A percentile compares a stretch with the other conserved stretches of the same genome.
Evolutionary conservation across 2,329 filamentous ascomycete species (phyloP).

Genomic region (Ophiostoma pallidulum): DNA sequence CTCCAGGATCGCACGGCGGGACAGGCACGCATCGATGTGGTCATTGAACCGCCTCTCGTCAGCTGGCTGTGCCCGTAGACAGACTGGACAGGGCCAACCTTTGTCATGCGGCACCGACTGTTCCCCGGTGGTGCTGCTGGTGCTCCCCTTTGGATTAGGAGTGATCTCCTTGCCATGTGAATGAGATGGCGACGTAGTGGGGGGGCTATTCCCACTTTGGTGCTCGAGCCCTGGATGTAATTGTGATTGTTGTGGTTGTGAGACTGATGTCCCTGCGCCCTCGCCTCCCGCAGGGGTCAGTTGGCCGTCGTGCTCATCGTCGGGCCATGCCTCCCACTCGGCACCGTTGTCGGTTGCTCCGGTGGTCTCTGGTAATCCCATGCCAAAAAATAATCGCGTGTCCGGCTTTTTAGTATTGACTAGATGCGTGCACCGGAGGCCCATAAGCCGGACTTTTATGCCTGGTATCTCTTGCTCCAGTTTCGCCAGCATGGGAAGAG

Average conservation of each 20-base stretch:
- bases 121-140: not conserved
- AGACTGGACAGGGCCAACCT: slow-evolving; percentile 84
- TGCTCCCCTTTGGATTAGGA: slow-evolving; percentile 32
- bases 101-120: slow-evolving; percentile 32
- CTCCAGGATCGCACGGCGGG: slow-evolving; percentile 75
- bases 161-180: slow-evolving; percentile 44
- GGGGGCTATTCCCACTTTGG: not conserved
- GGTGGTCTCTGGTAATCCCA: slow-evolving; percentile 28
- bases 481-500: slow-evolving; percentile 74
- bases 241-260: not conserved
- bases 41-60: slow-evolving; percentile 75
- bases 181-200: slow-evolving; percentile 13
- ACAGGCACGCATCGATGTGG: slow-evolving; percentile 88
- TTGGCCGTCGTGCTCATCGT: slow-evolving; percentile 43
- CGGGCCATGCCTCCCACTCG: slow-evolving; percentile 59
- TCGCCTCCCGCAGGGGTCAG: slow-evolving; percentile 15
- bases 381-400: slow-evolving; percentile 69
- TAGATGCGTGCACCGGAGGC: slow-evolving; percentile 77
- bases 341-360: slow-evolving; percentile 30
- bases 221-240: not conserved
- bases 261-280: slow-evolving; percentile 20
- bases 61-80: slow-evolving; percentile 61
- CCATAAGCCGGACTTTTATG: slow-evolving; percentile 77
- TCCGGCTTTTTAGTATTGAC: slow-evolving; percentile 76
- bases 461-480: slow-evolving; percentile 73